phyloP scores from a whole-genome alignment of 108 stramenopile genomes.

The Parietichytrium sp. region DNA sequence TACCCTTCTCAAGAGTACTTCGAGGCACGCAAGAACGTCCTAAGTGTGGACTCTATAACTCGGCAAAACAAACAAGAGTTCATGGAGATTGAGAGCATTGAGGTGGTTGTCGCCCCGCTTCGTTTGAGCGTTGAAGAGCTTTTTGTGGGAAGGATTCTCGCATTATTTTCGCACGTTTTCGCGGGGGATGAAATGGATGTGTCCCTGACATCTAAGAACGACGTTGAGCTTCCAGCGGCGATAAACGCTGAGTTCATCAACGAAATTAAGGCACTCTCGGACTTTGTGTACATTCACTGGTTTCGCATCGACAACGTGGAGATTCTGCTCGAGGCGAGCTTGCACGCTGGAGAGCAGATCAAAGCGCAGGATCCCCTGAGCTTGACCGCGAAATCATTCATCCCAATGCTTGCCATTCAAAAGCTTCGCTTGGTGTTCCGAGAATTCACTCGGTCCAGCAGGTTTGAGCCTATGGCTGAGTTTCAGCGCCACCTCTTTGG shows the following conservation, averaged over 20 bases:
- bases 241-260: not conserved
- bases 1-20: no score
- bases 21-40: not conserved
- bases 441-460: not conserved
- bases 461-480: not conserved
- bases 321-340: not conserved
- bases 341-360: not conserved
- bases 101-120: not conserved
- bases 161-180: not conserved
- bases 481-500: not conserved
- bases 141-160: not conserved
- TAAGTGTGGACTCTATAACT: not conserved
- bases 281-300: conserved; percentile 38
- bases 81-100: conserved; percentile 21
- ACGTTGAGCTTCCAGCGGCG: conserved; percentile 2
- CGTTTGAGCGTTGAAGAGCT: conserved; percentile 2
- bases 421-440: not conserved
- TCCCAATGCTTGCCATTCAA: not conserved
- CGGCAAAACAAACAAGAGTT: not conserved
- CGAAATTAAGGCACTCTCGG: conserved; percentile 6
- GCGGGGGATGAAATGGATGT: not conserved
- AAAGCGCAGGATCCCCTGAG: not conserved
- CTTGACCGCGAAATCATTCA: not conserved
- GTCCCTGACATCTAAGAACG: no score
- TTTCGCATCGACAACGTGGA: not conserved